phyloP scores from a whole-genome alignment of 2,329 filamentous ascomycete genomes.

The Neoscytalidium dimidiatum region DNA sequence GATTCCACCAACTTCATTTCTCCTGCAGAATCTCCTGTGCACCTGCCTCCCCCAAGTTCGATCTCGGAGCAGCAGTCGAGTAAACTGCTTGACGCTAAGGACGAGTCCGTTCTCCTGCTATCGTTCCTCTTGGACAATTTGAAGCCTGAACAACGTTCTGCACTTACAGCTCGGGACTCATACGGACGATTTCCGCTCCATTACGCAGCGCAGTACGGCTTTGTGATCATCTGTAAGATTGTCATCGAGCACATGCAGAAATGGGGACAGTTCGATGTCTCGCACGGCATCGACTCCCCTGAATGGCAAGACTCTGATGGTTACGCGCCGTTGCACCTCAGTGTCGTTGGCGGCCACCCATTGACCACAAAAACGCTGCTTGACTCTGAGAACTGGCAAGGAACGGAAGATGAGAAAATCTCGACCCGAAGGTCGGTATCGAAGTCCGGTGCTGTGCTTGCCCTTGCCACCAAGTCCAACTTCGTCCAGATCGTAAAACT shows the following conservation, averaged over 20 bases:
- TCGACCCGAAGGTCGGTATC: constrained; percentile 69
- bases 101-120: constrained; percentile 73
- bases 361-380: constrained; percentile 81
- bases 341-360: constrained; percentile 87
- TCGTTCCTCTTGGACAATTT: constrained; percentile 67
- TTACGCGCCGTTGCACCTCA: constrained; percentile 86
- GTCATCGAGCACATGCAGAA: constrained; percentile 86
- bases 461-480: constrained; percentile 85
- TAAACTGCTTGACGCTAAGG: constrained; percentile 65
- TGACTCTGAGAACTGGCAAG: constrained; percentile 76
- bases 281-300: constrained; percentile 80
- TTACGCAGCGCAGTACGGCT: constrained; percentile 92
- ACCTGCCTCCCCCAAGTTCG: constrained; percentile 62
- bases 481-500: constrained; percentile 82
- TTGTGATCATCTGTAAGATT: constrained; percentile 84
- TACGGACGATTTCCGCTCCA: constrained; percentile 86
- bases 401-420: constrained; percentile 61
- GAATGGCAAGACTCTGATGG: constrained; percentile 94
- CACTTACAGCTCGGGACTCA: constrained; percentile 70
- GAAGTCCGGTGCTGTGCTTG: constrained; percentile 84
- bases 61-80: constrained; percentile 65
- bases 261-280: constrained; percentile 84
- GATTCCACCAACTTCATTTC: constrained; percentile 75
- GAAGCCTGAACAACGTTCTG: constrained; percentile 64
- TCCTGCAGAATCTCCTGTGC: constrained; percentile 69